Conservation (phyloP, 345 rosid species). For the Bretschneidera sinensis region DNA sequence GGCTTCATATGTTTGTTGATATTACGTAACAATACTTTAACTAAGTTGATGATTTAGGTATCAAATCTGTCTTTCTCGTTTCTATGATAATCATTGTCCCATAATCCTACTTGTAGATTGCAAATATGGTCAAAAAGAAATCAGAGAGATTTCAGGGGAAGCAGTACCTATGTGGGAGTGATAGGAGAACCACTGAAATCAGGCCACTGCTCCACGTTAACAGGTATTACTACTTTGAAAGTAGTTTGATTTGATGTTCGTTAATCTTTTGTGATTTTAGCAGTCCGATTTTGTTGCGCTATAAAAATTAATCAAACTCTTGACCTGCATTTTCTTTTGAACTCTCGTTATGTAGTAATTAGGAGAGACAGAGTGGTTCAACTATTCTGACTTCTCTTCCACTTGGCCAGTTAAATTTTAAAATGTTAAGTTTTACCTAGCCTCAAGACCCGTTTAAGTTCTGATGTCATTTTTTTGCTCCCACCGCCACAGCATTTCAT, state of each 20-base stretch:
- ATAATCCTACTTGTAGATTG: slow-evolving; percentile 15
- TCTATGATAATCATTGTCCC: not conserved
- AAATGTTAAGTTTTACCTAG: not conserved
- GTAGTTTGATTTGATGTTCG: not conserved
- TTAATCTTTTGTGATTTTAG: not conserved
- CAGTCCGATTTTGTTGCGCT: not conserved
- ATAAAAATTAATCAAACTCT: not conserved
- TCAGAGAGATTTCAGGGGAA: slow-evolving; percentile 15
- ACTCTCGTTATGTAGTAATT: no score
- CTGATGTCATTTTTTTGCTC: no score
- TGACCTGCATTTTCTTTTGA: not conserved
- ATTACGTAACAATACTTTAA: no score
- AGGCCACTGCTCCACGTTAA: slow-evolving; percentile 11
- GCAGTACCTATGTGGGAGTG: slow-evolving; percentile 25
- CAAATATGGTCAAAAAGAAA: slow-evolving; percentile 5
- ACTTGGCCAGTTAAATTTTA: no score
- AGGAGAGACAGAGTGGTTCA: no score
- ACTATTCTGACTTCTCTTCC: not conserved
- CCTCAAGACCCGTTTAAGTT: not conserved
- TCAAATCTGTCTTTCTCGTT: not conserved
- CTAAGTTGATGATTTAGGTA: not conserved
- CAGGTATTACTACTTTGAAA: slow-evolving; percentile 24
- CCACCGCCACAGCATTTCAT: no score
- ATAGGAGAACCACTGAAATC: slow-evolving; percentile 11
- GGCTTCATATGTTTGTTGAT: not conserved